Percentiles rank a stretch among this genome's conserved stretches.
Evolutionary conservation across 1,284 basidiomycete species (phyloP).

Genomic region (Mycena citricolor): DNA sequence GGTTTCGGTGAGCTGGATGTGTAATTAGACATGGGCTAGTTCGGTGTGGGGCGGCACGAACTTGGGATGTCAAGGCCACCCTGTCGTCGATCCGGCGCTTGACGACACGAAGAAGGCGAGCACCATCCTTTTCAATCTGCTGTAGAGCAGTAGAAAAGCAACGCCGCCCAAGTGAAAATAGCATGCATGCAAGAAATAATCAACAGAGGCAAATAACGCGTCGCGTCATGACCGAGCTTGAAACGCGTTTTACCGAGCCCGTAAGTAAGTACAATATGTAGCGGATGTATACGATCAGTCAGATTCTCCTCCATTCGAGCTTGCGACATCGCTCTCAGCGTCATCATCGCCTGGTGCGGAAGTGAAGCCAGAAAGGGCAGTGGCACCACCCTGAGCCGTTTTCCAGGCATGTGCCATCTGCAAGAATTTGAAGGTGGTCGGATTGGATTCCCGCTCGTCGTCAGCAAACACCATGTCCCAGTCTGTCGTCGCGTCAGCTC

Average conservation of each 20-base stretch:
- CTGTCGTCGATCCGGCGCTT: slow-evolving; percentile 42
- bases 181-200: no score
- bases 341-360: slow-evolving; percentile 35
- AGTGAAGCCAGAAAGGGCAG: slow-evolving; percentile 46
- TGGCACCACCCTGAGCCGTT: slow-evolving; percentile 42
- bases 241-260: no score
- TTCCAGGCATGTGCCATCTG: slow-evolving; percentile 93
- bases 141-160: slow-evolving; percentile 18
- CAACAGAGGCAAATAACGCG: no score
- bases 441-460: slow-evolving; percentile 90
- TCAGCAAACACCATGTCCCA: slow-evolving; percentile 95
- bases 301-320: slow-evolving; percentile 38
- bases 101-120: slow-evolving; percentile 40
- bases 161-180: slow-evolving; percentile 18
- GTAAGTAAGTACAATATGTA: slow-evolving; percentile 4
- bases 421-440: slow-evolving; percentile 90
- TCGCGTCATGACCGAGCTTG: no score
- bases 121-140: slow-evolving; percentile 33
- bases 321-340: slow-evolving; percentile 42
- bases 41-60: slow-evolving; percentile 21
- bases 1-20: slow-evolving; percentile 27
- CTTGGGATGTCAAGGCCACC: slow-evolving; percentile 34
- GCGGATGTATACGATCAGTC: slow-evolving; percentile 10
- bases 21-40: no score
- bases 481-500: slow-evolving; percentile 56